Conservation (phyloP, 352 stramenopile genomes). For the Globisporangium camurandrum region DNA sequence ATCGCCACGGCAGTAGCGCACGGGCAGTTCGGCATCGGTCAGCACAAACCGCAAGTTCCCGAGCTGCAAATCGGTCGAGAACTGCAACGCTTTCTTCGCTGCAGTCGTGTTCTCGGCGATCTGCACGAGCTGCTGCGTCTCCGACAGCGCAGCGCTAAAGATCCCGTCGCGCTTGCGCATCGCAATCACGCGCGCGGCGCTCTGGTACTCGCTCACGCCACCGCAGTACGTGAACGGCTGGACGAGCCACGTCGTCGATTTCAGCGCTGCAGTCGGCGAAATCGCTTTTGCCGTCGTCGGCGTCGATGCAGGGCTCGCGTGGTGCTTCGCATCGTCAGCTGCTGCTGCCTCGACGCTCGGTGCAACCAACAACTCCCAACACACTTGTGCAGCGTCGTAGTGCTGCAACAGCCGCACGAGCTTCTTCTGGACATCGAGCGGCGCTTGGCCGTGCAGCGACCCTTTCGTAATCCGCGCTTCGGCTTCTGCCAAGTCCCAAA, state of each 20-base stretch:
- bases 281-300: no score
- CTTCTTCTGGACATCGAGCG: constrained; percentile 65
- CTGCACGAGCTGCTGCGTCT: constrained; percentile 51
- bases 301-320: no score
- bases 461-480: constrained; percentile 43
- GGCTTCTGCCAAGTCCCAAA: constrained; percentile 56
- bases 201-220: constrained; percentile 69
- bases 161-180: constrained; percentile 64
- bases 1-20: constrained; percentile 43
- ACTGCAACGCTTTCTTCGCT: constrained; percentile 47
- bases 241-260: constrained; percentile 38
- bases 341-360: constrained; percentile 29
- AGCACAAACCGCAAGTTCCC: constrained; percentile 57
- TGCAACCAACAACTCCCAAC: constrained; percentile 51
- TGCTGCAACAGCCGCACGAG: constrained; percentile 62
- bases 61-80: constrained; percentile 55
- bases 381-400: constrained; percentile 54
- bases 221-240: constrained; percentile 53
- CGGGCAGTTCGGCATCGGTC: constrained; percentile 46
- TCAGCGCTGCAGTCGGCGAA: not conserved
- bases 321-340: constrained; percentile 19
- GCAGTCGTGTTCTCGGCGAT: constrained; percentile 24
- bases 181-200: constrained; percentile 46
- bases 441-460: constrained; percentile 30
- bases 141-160: constrained; percentile 43